Evolutionary conservation across 805 yeast genomes (phyloP), one percentile per base, ranked within the genome.

Genomic region (Yarrowia sp.): DNA sequence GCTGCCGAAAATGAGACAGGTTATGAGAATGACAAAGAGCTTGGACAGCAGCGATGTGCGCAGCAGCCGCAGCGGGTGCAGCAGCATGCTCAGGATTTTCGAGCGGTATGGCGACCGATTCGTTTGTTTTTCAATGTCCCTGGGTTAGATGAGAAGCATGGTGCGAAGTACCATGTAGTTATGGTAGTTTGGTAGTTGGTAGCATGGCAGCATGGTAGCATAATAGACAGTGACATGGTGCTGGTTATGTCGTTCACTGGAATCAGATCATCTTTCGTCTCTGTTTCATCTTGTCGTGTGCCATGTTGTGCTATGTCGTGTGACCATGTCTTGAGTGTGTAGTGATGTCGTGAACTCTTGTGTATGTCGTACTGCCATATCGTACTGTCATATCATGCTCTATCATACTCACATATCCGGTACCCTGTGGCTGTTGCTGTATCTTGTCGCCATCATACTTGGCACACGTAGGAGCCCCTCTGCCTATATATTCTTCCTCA

Each of bases 81-180:
- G 8, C 2, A 35, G 16, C 6, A 46, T 5, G 52, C 36, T 46
- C 11, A 46, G 22, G 2, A 24, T 12, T 24, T 17, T 35, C 22
- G 59, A 51, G 24, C 43, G 52, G 22, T 17, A 17, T 7, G 52
- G 51, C 16, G 33, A 44, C 22, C 32, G 51, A 11, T 4, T 4
- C n/a, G 24, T 30, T 22, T 51, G 43, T 33, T 51, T 35, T 51
- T 51, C 59, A 35, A 51, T 22, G 33, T 51, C 59, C 43, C 59
- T 51, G 22, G 2, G 24, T 51, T 51, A 51, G 59, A 14, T 14
- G 7, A 21, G 24, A 17, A n/a, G 41, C 7, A 22, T 5, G 30
- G 8, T 4, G 30, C 30, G n/a, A n/a, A n/a, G n/a, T n/a, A n/a
- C n/a, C n/a, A n/a, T n/a, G n/a, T n/a, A n/a, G n/a, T n/a, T n/a